Evolutionary conservation across 345 rosid species (phyloP).

Genomic region (Syzygium aqueum): DNA sequence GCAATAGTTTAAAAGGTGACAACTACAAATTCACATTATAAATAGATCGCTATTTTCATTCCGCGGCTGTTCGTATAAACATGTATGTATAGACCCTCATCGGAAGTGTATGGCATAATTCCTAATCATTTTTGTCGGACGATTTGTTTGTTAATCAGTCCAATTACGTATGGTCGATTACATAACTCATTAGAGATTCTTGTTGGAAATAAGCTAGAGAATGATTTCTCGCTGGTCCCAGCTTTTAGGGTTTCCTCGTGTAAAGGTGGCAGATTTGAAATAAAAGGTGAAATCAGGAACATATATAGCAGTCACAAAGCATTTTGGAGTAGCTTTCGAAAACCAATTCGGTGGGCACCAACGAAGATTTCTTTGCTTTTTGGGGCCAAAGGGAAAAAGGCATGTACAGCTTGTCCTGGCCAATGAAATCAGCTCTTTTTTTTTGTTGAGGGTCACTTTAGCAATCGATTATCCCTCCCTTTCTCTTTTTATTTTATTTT

Average conservation of each 20-base stretch:
- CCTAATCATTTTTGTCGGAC: background rate
- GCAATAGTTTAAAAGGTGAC: background rate
- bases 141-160: background rate
- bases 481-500: background rate
- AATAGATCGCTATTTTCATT: background rate
- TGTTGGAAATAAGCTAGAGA: too few relatives aligned
- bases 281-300: background rate
- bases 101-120: background rate
- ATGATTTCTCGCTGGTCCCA: background rate
- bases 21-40: background rate
- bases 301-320: background rate
- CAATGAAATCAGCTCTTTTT: background rate
- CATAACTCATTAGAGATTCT: background rate
- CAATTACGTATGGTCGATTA: background rate
- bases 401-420: background rate
- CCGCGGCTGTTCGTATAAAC: background rate
- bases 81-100: background rate
- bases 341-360: background rate
- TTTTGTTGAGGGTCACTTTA: background rate
- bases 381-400: background rate
- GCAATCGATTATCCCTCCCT: background rate
- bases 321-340: background rate
- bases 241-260: background rate
- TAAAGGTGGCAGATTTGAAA: background rate
- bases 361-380: background rate